Conservation (phyloP, 257 asterid species). For the Buddleja alternifolia region DNA sequence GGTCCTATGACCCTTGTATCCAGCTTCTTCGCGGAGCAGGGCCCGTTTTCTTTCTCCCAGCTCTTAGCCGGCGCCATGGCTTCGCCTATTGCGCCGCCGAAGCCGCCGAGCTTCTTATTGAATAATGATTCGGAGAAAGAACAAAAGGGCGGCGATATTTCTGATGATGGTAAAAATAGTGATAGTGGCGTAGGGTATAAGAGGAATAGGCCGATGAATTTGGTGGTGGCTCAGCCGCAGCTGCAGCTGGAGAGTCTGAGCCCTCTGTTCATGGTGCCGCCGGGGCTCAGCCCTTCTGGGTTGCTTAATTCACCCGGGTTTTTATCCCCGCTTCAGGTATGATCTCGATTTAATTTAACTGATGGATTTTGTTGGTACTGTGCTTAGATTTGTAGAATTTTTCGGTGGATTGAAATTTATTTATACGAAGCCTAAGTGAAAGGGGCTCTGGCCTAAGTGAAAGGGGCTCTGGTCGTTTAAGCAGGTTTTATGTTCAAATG, state of each 20-base stretch:
- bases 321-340: constrained; percentile 87
- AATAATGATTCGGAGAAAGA: constrained; percentile 9
- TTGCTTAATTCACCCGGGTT: constrained; percentile 87
- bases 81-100: constrained; percentile 62
- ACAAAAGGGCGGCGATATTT: constrained; percentile 1
- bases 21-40: constrained; percentile 65
- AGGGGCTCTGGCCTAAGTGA: too few relatives aligned
- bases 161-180: constrained; percentile 29
- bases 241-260: constrained; percentile 47
- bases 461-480: too few relatives aligned
- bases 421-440: too few relatives aligned
- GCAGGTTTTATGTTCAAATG: too few relatives aligned
- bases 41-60: constrained; percentile 75
- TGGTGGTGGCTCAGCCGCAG: constrained; percentile 72
- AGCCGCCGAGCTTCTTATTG: constrained; percentile 27
- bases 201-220: constrained; percentile 68
- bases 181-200: constrained; percentile 59
- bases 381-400: constrained; percentile 13
- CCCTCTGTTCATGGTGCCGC: constrained; percentile 69
- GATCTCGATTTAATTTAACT: neutral
- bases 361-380: neutral
- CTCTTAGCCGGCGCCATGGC: constrained; percentile 89
- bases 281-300: constrained; percentile 80
- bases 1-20: constrained; percentile 69
- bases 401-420: too few relatives aligned